Percentiles rank a stretch among this genome's conserved stretches.
Evolutionary conservation across 2,329 filamentous ascomycete genomes (phyloP).

Genomic region (Rhytidhysteron rufulum): DNA sequence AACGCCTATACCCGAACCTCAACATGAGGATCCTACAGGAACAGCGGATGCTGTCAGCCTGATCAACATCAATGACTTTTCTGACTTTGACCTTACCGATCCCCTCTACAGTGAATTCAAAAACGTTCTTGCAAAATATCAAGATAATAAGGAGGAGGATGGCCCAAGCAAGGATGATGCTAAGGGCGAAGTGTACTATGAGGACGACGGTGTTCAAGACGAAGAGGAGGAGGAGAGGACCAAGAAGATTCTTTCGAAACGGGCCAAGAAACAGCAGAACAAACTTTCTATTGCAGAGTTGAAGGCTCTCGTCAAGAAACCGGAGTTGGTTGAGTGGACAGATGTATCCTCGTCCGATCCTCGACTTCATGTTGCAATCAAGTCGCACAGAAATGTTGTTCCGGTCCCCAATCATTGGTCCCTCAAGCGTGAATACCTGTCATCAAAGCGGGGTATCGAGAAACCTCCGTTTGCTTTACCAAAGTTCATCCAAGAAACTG

Average conservation of each 20-base stretch:
- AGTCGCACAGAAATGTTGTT: conserved; percentile 90
- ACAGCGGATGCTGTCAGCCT: conserved; percentile 46
- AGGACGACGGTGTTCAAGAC: conserved; percentile 81
- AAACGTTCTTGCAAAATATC: conserved; percentile 75
- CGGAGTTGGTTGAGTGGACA: conserved; percentile 96
- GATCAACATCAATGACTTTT: conserved; percentile 26
- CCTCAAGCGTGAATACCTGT: conserved; percentile 93
- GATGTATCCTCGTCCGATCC: conserved; percentile 90
- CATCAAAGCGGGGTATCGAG: conserved; percentile 93
- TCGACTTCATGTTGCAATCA: conserved; percentile 85
- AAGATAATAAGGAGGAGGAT: conserved; percentile 54
- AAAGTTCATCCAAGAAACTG: conserved; percentile 95
- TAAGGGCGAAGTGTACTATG: conserved; percentile 81
- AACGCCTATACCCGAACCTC: conserved; percentile 28
- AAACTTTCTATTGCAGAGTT: conserved; percentile 93
- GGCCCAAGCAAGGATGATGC: conserved; percentile 53
- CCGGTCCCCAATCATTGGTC: conserved; percentile 94
- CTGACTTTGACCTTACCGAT: conserved; percentile 61
- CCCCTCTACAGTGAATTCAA: conserved; percentile 81
- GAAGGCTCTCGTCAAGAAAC: conserved; percentile 85
- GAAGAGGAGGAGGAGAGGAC: conserved; percentile 69
- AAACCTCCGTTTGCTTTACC: conserved; percentile 90
- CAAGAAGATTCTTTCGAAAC: conserved; percentile 77
- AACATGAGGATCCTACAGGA: conserved; percentile 31
- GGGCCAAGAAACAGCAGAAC: conserved; percentile 86